Evolutionary conservation across 768 basidiomycete genomes (phyloP).

Genomic region (Mycena amicta): DNA sequence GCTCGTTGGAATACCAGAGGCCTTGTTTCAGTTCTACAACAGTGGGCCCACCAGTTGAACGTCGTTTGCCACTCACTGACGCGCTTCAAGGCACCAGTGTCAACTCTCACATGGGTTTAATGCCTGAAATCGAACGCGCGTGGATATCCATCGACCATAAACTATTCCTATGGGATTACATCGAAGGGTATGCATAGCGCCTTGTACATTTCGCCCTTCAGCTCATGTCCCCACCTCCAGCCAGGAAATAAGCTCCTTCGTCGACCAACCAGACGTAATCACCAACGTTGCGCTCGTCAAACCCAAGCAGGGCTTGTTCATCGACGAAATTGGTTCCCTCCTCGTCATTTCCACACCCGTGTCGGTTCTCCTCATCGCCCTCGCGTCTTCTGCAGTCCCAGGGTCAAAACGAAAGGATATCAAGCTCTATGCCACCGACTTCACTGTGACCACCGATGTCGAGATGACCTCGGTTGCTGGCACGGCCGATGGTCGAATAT

Average conservation of each 20-base stretch:
- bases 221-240: constrained; percentile 37
- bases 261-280: constrained; percentile 89
- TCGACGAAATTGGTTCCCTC: constrained; percentile 87
- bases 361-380: constrained; percentile 81
- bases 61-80: not conserved
- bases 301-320: constrained; percentile 85
- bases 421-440: constrained; percentile 88
- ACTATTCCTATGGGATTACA: constrained; percentile 95
- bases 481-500: constrained; percentile 82
- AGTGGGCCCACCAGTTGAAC: constrained; percentile 45
- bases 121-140: constrained; percentile 90
- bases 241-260: constrained; percentile 90
- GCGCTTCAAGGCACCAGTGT: constrained; percentile 57
- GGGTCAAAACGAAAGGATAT: constrained; percentile 65
- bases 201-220: not conserved
- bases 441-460: constrained; percentile 74
- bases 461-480: constrained; percentile 87
- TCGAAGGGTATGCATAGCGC: constrained; percentile 70
- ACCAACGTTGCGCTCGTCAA: constrained; percentile 85
- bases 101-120: constrained; percentile 84
- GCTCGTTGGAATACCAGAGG: constrained; percentile 77
- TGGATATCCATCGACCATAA: constrained; percentile 97
- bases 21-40: constrained; percentile 76
- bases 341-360: constrained; percentile 90
- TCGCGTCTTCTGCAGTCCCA: constrained; percentile 56